Percentiles rank a stretch among this genome's conserved stretches.
Conservation (phyloP, 768 basidiomycete species). For the Lactifluus piperatus region DNA sequence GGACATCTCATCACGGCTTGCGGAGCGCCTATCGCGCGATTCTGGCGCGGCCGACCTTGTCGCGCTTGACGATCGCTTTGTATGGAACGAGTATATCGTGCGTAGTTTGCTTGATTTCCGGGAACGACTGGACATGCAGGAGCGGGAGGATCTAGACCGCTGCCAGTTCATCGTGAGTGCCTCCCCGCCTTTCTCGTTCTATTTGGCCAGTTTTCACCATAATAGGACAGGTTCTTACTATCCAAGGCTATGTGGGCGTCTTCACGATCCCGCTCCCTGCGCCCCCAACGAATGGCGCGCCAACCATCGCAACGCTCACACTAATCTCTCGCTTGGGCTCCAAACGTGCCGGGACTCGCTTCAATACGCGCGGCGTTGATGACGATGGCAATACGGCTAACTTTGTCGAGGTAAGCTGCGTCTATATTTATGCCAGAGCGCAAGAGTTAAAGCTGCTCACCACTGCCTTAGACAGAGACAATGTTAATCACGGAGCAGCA, state of each 20-base stretch:
- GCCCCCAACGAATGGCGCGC: slow-evolving; percentile 65
- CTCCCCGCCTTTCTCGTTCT: background rate
- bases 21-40: slow-evolving; percentile 54
- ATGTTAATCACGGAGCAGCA: slow-evolving; percentile 81
- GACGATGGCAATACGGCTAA: slow-evolving; percentile 94
- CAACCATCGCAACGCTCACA: slow-evolving; percentile 62
- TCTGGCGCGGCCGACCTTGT: slow-evolving; percentile 38
- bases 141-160: slow-evolving; percentile 66
- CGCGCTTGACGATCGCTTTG: slow-evolving; percentile 76
- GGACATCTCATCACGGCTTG: slow-evolving; percentile 83
- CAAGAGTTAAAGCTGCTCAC: background rate
- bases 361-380: slow-evolving; percentile 94
- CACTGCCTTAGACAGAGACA: slow-evolving; percentile 68
- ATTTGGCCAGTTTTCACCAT: slow-evolving; percentile 7
- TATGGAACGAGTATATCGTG: slow-evolving; percentile 94
- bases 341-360: slow-evolving; percentile 94
- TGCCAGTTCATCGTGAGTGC: slow-evolving; percentile 76
- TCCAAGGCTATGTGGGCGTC: slow-evolving; percentile 91
- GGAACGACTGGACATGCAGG: slow-evolving; percentile 57
- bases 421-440: background rate
- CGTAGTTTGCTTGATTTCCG: slow-evolving; percentile 84
- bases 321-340: slow-evolving; percentile 85
- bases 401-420: slow-evolving; percentile 75
- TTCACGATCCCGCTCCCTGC: slow-evolving; percentile 69
- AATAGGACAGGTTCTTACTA: slow-evolving; percentile 60